Evolutionary conservation across 2,329 filamentous ascomycete genomes (phyloP).

Genomic region (Neodidymelliopsis sp.): DNA sequence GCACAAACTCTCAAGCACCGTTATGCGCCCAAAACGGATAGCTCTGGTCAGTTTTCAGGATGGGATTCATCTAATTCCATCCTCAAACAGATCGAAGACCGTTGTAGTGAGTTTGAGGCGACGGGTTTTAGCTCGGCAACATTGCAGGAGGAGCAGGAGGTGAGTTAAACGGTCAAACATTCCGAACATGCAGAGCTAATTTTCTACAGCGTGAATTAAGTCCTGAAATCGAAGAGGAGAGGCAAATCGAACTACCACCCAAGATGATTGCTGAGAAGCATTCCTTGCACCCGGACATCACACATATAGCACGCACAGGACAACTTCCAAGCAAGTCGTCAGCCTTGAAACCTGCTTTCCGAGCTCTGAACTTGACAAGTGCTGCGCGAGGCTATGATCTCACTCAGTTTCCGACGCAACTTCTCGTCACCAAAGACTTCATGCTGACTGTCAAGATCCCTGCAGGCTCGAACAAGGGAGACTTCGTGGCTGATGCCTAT

Average conservation of each 20-base stretch:
- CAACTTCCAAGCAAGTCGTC: conserved; percentile 27
- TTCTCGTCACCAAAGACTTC: conserved; percentile 63
- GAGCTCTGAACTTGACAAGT: conserved; percentile 51
- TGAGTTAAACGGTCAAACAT: not conserved
- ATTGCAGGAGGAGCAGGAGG: conserved; percentile 69
- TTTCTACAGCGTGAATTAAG: conserved; percentile 65
- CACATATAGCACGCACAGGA: conserved; percentile 52
- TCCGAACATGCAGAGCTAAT: conserved; percentile 1
- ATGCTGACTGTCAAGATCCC: conserved; percentile 52
- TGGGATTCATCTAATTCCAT: conserved; percentile 29
- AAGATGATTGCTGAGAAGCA: conserved; percentile 53
- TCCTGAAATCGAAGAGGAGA: conserved; percentile 69
- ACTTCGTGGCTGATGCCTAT: conserved; percentile 54
- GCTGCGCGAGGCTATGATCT: conserved; percentile 48
- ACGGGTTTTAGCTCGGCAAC: conserved; percentile 44
- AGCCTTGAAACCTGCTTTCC: conserved; percentile 58
- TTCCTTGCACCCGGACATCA: conserved; percentile 54
- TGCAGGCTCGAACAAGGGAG: not conserved
- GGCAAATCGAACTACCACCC: conserved; percentile 60
- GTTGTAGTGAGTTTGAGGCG: conserved; percentile 36
- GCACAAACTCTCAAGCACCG: conserved; percentile 59
- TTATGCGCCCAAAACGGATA: conserved; percentile 54
- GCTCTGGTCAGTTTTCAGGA: conserved; percentile 1
- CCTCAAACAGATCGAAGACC: conserved; percentile 28
- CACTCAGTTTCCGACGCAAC: conserved; percentile 46